Evolutionary conservation across 805 yeast genomes (phyloP).

Genomic region (Candida ipomoeae): DNA sequence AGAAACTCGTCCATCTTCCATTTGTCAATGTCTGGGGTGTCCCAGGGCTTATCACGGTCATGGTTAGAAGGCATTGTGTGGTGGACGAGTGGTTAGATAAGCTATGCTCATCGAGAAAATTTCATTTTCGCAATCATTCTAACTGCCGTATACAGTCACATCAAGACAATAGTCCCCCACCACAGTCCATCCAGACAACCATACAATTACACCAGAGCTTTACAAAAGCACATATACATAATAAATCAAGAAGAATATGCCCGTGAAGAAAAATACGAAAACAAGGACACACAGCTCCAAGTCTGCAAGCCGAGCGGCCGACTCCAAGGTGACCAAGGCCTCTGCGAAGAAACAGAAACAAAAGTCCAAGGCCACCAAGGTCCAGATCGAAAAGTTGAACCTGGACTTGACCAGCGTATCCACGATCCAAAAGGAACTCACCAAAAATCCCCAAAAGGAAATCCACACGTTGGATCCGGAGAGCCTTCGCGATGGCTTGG

Average conservation of each 20-base stretch:
- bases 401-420: constrained; percentile 23
- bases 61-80: constrained; percentile 80
- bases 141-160: constrained; percentile 2
- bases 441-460: constrained; percentile 13
- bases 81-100: not conserved
- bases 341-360: constrained; percentile 14
- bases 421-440: constrained; percentile 13
- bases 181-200: not conserved
- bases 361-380: constrained; percentile 29
- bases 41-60: constrained; percentile 97
- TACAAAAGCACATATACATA: no score
- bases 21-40: constrained; percentile 88
- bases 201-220: not conserved
- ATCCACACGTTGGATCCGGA: constrained; percentile 34
- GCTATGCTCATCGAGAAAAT: constrained; percentile 5
- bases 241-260: not conserved
- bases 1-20: constrained; percentile 88
- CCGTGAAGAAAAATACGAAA: not conserved
- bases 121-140: not conserved
- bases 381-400: constrained; percentile 32
- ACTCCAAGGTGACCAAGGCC: not conserved
- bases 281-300: not conserved
- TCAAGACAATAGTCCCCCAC: not conserved
- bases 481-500: constrained; percentile 34
- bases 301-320: not conserved